These are phyloP conservation scores for Nephelium lappaceum DNA, from an alignment of 345 rosid species.

Conservation along the genomic window DNA sequence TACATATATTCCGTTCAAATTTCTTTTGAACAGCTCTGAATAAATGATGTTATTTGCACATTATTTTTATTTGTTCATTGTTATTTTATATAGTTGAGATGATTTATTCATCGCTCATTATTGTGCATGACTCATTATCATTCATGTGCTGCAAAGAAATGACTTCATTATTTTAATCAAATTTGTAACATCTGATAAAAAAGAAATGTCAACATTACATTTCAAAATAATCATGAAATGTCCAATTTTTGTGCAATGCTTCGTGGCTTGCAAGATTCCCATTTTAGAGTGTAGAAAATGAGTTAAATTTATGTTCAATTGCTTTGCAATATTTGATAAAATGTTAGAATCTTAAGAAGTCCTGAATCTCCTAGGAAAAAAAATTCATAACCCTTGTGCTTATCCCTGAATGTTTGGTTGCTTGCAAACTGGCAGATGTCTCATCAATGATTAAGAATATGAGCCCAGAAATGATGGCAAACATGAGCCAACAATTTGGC, in stretches of 20 bases:
- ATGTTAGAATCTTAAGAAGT: neutral
- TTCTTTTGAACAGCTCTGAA: neutral
- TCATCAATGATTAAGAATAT: constrained; percentile 83
- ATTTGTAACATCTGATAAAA: neutral
- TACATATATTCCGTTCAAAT: too few relatives aligned
- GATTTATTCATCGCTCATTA: neutral
- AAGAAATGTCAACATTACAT: neutral
- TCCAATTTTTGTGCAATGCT: neutral
- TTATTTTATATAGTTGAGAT: neutral
- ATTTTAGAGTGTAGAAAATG: neutral
- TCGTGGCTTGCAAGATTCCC: neutral
- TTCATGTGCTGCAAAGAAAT: neutral
- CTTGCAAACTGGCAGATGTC: constrained; percentile 60
- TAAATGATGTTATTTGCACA: neutral
- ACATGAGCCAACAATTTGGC: constrained; percentile 95
- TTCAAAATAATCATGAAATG: neutral
- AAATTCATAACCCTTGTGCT: neutral
- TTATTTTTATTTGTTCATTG: neutral
- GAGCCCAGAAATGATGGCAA: constrained; percentile 95
- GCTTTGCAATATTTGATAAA: neutral
- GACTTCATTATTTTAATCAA: neutral
- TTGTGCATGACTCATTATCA: neutral
- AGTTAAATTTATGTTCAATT: neutral
- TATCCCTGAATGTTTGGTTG: neutral
- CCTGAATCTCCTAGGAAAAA: neutral